Evolutionary conservation across 2,329 filamentous ascomycete genomes (phyloP), one percentile per base, ranked within the genome.

Genomic region (Arthroderma uncinatum): DNA sequence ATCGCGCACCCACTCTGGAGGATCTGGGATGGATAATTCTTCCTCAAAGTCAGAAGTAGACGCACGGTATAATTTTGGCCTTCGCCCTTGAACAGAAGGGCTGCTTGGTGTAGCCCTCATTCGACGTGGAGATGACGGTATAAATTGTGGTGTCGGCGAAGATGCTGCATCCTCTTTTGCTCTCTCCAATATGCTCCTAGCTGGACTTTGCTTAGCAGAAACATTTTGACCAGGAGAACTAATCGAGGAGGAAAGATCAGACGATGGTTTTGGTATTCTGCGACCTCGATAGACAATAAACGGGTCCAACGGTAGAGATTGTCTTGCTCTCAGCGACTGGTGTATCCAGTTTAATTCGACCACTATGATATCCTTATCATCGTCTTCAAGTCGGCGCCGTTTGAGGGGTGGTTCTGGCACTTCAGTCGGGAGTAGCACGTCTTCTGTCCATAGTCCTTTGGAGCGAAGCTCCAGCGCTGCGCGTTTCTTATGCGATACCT

Each of bases 21-120:
- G 72, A 0, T 79, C 76, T 0, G 87, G 89, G 0, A 88, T 67
- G 2, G 79, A 71, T 36, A 59, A 65, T 0, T 72, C 70, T 16
- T 79, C 76, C 25, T 94, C 87, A 58, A 91, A 80, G 58, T 95
- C 89, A 2, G 85, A 87, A 0, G 90, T 95, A 0, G 86, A 87
- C 65, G 87, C 78, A 37, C 83, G 82, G 8, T 83, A 67, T 4
- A 94, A 71, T 56, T 73, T 71, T 52, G 75, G 75, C 58, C 67
- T 71, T 2, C 62, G 58, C 2, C 62, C 60, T 55, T 70, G 64
- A 21, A 60, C 67, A 12, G 58, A 28, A 55, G 44, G 54, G 59
- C 25, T 57, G 62, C n/a, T 33, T 59, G 61, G 54, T n/a, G 34
- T 53, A 57, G 9, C 16, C 44, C 8, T 53, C 33, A 39, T 23